A percentile compares a stretch with the other conserved stretches of the same genome.
These are phyloP conservation scores for Niveomyces coronatus DNA, from an alignment of 2,329 filamentous ascomycete species.

Conservation along the genomic window DNA sequence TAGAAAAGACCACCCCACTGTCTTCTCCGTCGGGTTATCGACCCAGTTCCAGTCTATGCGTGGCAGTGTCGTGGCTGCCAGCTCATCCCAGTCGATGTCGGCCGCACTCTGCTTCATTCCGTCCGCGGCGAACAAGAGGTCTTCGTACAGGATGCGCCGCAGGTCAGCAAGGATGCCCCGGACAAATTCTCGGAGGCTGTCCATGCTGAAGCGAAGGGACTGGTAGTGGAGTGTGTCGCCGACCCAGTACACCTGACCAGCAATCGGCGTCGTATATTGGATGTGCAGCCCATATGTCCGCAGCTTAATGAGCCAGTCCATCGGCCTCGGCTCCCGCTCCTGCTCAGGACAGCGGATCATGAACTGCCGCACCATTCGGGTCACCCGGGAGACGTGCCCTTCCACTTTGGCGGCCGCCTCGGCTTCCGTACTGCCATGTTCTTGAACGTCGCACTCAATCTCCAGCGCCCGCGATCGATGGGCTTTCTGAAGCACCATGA, in stretches of 20 bases:
- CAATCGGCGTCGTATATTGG: constrained; percentile 8
- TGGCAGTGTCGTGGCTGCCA: not conserved
- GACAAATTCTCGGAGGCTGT: constrained; percentile 1
- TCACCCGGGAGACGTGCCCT: constrained; percentile 5
- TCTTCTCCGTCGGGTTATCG: not conserved
- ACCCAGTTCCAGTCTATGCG: not conserved
- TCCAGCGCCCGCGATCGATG: not conserved
- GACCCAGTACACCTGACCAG: constrained; percentile 7
- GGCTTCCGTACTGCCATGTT: not conserved
- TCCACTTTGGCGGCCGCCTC: not conserved
- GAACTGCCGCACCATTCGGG: constrained; percentile 9
- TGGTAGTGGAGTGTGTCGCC: constrained; percentile 1
- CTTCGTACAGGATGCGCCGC: not conserved
- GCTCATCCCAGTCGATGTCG: not conserved
- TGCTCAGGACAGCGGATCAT: constrained; percentile 6
- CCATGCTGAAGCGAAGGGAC: constrained; percentile 5
- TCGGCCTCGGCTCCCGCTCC: constrained; percentile 7
- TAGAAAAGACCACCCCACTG: not conserved
- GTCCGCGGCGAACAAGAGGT: not conserved
- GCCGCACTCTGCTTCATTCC: not conserved
- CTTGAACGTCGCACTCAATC: not conserved
- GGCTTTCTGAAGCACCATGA: constrained; percentile 10
- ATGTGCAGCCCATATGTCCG: constrained; percentile 10
- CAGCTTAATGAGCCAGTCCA: constrained; percentile 13
- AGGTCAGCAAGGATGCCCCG: not conserved